Conservation (phyloP, 2,329 filamentous ascomycete genomes). For the Colletotrichum cuscutae region DNA sequence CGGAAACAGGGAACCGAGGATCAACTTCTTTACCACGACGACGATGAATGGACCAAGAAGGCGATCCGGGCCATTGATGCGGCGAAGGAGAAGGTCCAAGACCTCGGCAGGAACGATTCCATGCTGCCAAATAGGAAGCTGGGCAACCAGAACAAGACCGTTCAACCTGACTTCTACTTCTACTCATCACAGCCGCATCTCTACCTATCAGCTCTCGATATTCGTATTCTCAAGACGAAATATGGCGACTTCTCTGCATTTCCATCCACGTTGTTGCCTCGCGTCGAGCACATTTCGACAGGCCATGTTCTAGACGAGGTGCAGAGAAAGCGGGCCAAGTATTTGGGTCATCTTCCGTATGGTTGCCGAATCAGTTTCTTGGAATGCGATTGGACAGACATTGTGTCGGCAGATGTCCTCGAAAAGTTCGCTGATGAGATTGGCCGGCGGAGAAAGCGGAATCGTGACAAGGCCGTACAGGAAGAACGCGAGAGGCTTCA, state of each 20-base stretch:
- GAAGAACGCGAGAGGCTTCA: slow-evolving; percentile 88
- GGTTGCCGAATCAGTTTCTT: slow-evolving; percentile 93
- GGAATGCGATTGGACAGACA: slow-evolving; percentile 95
- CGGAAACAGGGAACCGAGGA: slow-evolving; percentile 85
- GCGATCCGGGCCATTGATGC: slow-evolving; percentile 80
- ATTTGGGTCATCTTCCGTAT: slow-evolving; percentile 85
- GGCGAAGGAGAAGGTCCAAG: slow-evolving; percentile 77
- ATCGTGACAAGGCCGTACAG: slow-evolving; percentile 83
- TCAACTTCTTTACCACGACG: slow-evolving; percentile 89
- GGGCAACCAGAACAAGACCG: slow-evolving; percentile 23
- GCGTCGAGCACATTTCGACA: slow-evolving; percentile 88
- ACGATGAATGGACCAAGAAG: slow-evolving; percentile 91
- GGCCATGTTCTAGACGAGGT: slow-evolving; percentile 90
- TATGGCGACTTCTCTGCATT: slow-evolving; percentile 87
- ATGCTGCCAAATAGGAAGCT: slow-evolving; percentile 32
- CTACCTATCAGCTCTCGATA: slow-evolving; percentile 90
- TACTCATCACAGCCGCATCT: slow-evolving; percentile 89
- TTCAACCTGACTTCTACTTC: slow-evolving; percentile 76
- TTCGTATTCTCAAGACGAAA: slow-evolving; percentile 89
- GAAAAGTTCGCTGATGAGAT: slow-evolving; percentile 81
- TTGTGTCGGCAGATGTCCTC: slow-evolving; percentile 80
- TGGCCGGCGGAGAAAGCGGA: slow-evolving; percentile 78
- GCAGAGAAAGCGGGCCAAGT: slow-evolving; percentile 84
- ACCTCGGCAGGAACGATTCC: slow-evolving; percentile 49
- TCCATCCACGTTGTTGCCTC: slow-evolving; percentile 85